phyloP scores from a whole-genome alignment of 805 yeast species.

The Barnettozyma wickerhamii region DNA sequence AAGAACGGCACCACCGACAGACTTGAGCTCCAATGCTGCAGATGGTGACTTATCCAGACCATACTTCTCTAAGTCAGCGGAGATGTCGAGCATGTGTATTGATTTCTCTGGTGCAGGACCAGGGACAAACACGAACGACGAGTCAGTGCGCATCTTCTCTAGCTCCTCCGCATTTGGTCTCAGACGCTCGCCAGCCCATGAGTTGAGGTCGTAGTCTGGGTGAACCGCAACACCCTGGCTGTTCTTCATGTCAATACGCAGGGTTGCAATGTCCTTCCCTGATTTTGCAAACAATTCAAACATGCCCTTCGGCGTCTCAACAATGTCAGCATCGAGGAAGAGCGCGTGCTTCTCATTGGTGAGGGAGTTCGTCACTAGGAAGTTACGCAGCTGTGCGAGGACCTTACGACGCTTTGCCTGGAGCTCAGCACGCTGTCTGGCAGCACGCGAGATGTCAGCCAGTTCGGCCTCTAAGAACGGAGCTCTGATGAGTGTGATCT shows the following conservation, averaged over 20 bases:
- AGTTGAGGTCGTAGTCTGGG: slow-evolving; percentile 31
- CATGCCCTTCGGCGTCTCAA: slow-evolving; percentile 23
- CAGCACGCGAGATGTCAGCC: slow-evolving; percentile 12
- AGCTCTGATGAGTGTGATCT: slow-evolving; percentile 24
- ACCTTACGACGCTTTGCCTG: slow-evolving; percentile 24
- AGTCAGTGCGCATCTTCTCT: slow-evolving; percentile 11
- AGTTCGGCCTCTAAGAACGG: slow-evolving; percentile 13
- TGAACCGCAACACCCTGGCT: slow-evolving; percentile 10
- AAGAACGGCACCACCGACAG: slow-evolving; percentile 51
- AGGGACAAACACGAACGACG: slow-evolving; percentile 16
- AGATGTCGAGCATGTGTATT: slow-evolving; percentile 14
- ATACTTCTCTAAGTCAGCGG: slow-evolving; percentile 9
- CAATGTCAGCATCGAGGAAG: slow-evolving; percentile 30
- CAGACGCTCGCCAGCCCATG: slow-evolving; percentile 31
- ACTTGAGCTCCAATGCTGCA: slow-evolving; percentile 28
- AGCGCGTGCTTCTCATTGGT: slow-evolving; percentile 26
- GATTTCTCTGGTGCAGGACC: slow-evolving; percentile 9
- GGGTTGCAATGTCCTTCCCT: slow-evolving; percentile 28
- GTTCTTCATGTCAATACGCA: slow-evolving; percentile 25
- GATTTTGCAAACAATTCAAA: slow-evolving; percentile 22
- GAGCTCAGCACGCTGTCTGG: slow-evolving; percentile 17
- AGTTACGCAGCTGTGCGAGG: slow-evolving; percentile 25
- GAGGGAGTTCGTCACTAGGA: slow-evolving; percentile 18
- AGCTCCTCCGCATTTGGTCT: slow-evolving; percentile 23
- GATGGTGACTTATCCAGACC: slow-evolving; percentile 5